Base-by-base conservation (phyloP, 228 moss, liverwort and hornwort species). In the Sphagnum magellanicum region DNA sequence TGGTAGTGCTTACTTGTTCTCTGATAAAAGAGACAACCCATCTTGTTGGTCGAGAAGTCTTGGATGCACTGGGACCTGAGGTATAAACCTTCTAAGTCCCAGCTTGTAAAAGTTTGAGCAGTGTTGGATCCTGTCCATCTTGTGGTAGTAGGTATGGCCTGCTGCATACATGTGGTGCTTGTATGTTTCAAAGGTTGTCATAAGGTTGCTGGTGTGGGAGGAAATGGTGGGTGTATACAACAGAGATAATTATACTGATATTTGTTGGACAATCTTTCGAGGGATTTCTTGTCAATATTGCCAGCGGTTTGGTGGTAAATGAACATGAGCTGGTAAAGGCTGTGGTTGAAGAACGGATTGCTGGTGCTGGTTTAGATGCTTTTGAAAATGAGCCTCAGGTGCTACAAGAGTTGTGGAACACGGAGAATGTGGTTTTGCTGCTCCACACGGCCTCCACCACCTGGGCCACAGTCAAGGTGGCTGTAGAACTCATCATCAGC, bases 1-100 rank as follows among this genome's bases (percentile, higher is more conserved):
- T 90, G 80, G 81, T 92, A 11, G 78, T 92, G 50, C 73, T 68
- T 61, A 83, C 87, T 51, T 92, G 92, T 74, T 51, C 84, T 64
- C 68, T 76, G 58, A 86, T 84, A n/a, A 81, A 84, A 60, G 84
- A 57, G 6, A 92, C 92, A 8, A 60, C 70, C 58, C 87, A 82
- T 51, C 79, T 95, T 61, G 77, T 90, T 61, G 82, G 84, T 47
- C 79, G 87, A 16, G 79, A 89, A 77, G 89, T 90, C 17, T 69
- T 92, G 64, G 89, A 92, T 77, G 95, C 95, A 16, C 77, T 95
- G 69, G 96, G 93, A 61, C 89, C 92, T 50, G 85, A 85, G 85
- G 85, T 85, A 50, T 32, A 32, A 32, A 32, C 32, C 32, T 32
- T 32, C 32, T 32, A 32, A 32, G 32, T 32, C 32, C 32, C 32